Base-by-base conservation (phyloP, 768 basidiomycete genomes). In the Wakefieldia striispora region DNA sequence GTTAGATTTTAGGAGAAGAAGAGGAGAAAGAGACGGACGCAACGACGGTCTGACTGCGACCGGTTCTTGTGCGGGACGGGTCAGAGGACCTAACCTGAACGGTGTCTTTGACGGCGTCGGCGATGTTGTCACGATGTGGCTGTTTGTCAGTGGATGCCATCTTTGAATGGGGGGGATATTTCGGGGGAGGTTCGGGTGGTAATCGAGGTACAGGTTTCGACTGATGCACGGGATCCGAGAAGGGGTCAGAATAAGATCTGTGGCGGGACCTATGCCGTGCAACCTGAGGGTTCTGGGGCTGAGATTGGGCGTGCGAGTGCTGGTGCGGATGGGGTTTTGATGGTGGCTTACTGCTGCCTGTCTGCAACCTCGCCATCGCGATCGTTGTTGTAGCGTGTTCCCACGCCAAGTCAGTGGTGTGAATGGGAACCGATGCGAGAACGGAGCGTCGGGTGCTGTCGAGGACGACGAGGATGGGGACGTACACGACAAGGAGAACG, bases 81-180 rank as follows among this genome's bases (percentile, higher is more conserved):
- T 75, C 73, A 24, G 71, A 59, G 35, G 71, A 64, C 42, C 75
- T 78, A 57, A 85, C 69, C 49, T 76, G 75, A 20, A 87, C 84
- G 43, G 86, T 84, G 52, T 90, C 84, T 55, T 81, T 76, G 55
- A 88, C 80, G 37, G 86, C 80, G 29, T 87, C 82, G 48, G 75
- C 62, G 68, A 84, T 78, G 54, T 75, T 65, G 51, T 70, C 66
- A 35, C 72, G 60, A 53, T 70, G 70, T 17, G 59, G 59, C 16
- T 68, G 70, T 41, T 71, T 72, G 46, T 51, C 49, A 41, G 56
- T 36, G 55, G 58, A 13, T 53, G 70, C 13, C 56, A 62, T 65
- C 59, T 47, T 69, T 46, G 56, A 37, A 6, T 61, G 56, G 9
- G 50, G 52, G 20, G 64, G 54, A 20, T 50, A 49, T 65, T 70